Evolutionary conservation across 2,329 filamentous ascomycete species (phyloP), one percentile per base, ranked within the genome.

Genomic region (Fusarium pilosicola): DNA sequence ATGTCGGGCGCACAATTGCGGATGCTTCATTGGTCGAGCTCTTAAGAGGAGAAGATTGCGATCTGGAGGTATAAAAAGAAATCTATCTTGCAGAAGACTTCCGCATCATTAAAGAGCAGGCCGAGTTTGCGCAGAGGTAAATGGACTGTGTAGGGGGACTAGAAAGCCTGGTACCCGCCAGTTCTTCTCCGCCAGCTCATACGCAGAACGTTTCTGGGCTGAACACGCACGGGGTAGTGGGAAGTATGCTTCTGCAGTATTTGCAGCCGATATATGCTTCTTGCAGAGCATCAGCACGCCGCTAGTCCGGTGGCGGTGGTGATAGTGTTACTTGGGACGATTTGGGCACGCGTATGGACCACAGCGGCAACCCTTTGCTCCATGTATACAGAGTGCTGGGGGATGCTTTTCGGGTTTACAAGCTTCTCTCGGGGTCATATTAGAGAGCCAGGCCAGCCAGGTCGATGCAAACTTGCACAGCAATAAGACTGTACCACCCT

Each of bases 321-420:
- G 0, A 45, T 13, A 9, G 0, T 26, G 3, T 26, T 26, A 13
- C n/a, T 24, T 2, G 11, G 0, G 24, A 18, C 17, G 24, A 26
- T 5, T 11, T 44, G 15, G 6, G 5, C 7, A 18, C 10, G 6
- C 10, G 41, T 24, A 6, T 17, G 4, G 2, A 18, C 6, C 1
- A 24, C 15, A 5, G n/a, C 15, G 6, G n/a, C 0, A 24, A 5
- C n/a, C 15, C 17, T 8, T 3, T 44, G 0, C 42, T 12, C 15
- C 15, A 44, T 24, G n/a, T 17, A 0, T 44, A 44, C 15, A 39
- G n/a, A 44, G 15, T 24, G 0, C 41, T 44, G 3, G 2, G 2
- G 10, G 6, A 44, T 44, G 0, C 6, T 17, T 18, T 2, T 18
- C 10, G 24, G 1, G 6, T 24, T 24, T 1, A 8, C 0, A 7